A percentile compares a stretch with the other conserved stretches of the same genome.
phyloP scores from a whole-genome alignment of 1,284 basidiomycete genomes.

The Rhodotorula sp. region DNA sequence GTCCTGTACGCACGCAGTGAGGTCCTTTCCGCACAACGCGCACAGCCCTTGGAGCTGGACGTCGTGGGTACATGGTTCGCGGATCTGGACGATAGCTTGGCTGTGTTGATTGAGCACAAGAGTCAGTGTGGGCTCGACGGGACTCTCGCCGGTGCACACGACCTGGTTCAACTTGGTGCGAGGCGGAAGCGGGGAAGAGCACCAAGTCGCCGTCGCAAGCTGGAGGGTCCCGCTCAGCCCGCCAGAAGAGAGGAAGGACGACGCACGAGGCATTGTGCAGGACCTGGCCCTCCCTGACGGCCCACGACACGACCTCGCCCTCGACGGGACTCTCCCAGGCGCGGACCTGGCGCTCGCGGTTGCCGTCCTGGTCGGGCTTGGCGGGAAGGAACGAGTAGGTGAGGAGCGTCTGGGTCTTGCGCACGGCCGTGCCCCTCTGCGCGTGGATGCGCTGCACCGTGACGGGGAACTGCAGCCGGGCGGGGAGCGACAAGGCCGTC shows the following conservation, averaged over 20 bases:
- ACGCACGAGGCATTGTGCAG: conserved; percentile 45
- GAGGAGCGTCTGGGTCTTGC: conserved; percentile 37
- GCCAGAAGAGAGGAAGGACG: accelerated
- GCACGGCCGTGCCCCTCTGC: conserved; percentile 1
- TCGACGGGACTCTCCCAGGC: conserved; percentile 84
- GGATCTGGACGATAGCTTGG: conserved; percentile 64
- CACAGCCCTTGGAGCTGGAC: conserved; percentile 90
- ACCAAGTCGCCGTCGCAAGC: neutral
- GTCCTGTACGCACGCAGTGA: conserved; percentile 70
- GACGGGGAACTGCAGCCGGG: conserved; percentile 36
- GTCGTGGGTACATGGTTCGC: conserved; percentile 89
- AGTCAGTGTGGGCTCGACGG: neutral
- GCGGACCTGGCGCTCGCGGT: conserved; percentile 69
- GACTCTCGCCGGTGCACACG: too few relatives aligned
- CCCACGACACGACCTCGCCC: conserved; percentile 69
- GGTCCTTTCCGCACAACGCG: conserved; percentile 87
- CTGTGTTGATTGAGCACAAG: conserved; percentile 24
- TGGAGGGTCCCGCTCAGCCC: neutral
- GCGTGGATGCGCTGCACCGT: conserved; percentile 39
- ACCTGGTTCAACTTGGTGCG: neutral
- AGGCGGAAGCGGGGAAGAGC: neutral
- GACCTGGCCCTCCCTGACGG: conserved; percentile 50
- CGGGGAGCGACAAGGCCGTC: conserved; percentile 34
- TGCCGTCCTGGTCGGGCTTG: conserved; percentile 35
- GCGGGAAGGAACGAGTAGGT: conserved; percentile 37